Conservation (phyloP, 2,329 filamentous ascomycete species). For the Mariannaea sp. region DNA sequence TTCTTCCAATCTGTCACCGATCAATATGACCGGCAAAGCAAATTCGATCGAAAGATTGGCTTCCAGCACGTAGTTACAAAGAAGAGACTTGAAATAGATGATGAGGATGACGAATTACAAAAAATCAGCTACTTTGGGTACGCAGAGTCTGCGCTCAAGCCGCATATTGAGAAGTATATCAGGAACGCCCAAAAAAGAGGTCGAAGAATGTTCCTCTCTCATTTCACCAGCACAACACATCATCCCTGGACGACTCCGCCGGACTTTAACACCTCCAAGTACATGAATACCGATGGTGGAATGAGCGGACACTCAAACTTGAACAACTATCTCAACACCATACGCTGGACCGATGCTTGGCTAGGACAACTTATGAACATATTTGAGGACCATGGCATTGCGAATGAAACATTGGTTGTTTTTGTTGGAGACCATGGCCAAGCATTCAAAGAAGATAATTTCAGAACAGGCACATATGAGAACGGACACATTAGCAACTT, state of each 20-base stretch:
- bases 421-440: conserved; percentile 44
- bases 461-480: conserved; percentile 42
- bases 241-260: conserved; percentile 38
- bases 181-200: conserved; percentile 36
- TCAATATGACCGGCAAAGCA: conserved; percentile 43
- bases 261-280: conserved; percentile 28
- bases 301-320: conserved; percentile 38
- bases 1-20: conserved; percentile 46
- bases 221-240: conserved; percentile 45
- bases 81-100: conserved; percentile 33
- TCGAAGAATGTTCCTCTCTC: conserved; percentile 44
- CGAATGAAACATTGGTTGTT: conserved; percentile 43
- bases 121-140: conserved; percentile 45
- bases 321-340: conserved; percentile 42
- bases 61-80: conserved; percentile 39
- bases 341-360: conserved; percentile 43
- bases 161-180: conserved; percentile 41
- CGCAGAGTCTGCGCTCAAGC: conserved; percentile 38
- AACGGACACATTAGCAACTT: conserved; percentile 40
- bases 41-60: conserved; percentile 41
- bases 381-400: conserved; percentile 41
- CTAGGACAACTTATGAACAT: conserved; percentile 40
- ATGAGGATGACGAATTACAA: conserved; percentile 26
- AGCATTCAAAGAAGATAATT: conserved; percentile 42
- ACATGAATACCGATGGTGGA: conserved; percentile 30